Conservation (phyloP, 2,329 filamentous ascomycete genomes). For the Aspergillus felis region DNA sequence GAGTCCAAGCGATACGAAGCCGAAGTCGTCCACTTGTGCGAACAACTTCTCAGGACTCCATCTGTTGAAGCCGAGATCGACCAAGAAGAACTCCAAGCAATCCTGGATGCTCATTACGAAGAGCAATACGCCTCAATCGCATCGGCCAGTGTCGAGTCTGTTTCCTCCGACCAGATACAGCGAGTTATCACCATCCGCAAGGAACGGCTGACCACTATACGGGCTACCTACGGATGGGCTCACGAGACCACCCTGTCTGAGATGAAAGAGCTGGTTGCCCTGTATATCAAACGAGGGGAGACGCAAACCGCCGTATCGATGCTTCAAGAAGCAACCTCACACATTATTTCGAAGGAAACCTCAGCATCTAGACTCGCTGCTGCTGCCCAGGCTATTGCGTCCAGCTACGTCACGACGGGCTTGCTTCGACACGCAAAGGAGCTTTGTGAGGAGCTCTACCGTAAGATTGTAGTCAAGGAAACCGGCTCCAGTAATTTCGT, state of each 20-base stretch:
- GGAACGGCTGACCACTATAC: slow-evolving; percentile 27
- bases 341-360: slow-evolving; percentile 33
- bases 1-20: slow-evolving; percentile 34
- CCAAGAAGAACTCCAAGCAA: slow-evolving; percentile 30
- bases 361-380: slow-evolving; percentile 27
- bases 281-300: slow-evolving; percentile 34
- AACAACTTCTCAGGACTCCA: slow-evolving; percentile 33
- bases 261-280: slow-evolving; percentile 33
- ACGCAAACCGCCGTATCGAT: slow-evolving; percentile 26
- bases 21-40: slow-evolving; percentile 35
- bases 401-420: slow-evolving; percentile 33
- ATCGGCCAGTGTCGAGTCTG: slow-evolving; percentile 16
- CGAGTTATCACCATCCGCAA: slow-evolving; percentile 28
- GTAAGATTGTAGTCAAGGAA: slow-evolving; percentile 38
- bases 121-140: slow-evolving; percentile 28
- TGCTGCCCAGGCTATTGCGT: slow-evolving; percentile 35
- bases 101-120: slow-evolving; percentile 36
- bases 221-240: slow-evolving; percentile 35
- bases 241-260: slow-evolving; percentile 37
- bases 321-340: slow-evolving; percentile 31
- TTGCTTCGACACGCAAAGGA: slow-evolving; percentile 31
- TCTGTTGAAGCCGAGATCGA: slow-evolving; percentile 30
- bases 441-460: slow-evolving; percentile 36
- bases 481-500: slow-evolving; percentile 27
- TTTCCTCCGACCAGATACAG: slow-evolving; percentile 27